Percentiles rank a stretch among this genome's conserved stretches.
Evolutionary conservation across 2,329 filamentous ascomycete genomes (phyloP).

Genomic region (Elsinoe batatas): DNA sequence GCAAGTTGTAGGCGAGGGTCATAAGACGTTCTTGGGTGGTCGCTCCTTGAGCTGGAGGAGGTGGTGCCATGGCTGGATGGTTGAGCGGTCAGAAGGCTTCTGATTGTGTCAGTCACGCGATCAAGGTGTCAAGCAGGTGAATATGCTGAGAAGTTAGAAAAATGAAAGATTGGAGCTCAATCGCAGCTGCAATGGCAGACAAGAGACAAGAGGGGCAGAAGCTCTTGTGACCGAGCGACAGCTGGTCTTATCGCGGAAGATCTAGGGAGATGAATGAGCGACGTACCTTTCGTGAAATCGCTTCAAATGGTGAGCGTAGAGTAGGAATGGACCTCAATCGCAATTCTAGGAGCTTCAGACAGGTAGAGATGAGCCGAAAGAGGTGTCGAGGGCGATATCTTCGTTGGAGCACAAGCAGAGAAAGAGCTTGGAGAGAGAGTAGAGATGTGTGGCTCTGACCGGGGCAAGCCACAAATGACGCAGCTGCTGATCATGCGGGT

Average conservation of each 20-base stretch:
- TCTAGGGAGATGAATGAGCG: not conserved
- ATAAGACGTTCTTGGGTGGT: constrained; percentile 19
- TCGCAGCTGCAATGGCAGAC: not conserved
- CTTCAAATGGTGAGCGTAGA: no score
- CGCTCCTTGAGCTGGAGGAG: constrained; percentile 15
- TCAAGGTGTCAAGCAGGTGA: not conserved
- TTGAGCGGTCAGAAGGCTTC: not conserved
- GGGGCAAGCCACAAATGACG: constrained; percentile 10
- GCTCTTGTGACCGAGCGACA: constrained; percentile 2
- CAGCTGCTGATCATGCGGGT: constrained; percentile 6
- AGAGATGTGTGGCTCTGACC: not conserved
- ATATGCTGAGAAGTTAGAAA: not conserved
- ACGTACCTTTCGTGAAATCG: not conserved
- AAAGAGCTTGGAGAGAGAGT: not conserved
- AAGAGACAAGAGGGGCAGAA: not conserved
- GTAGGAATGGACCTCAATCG: constrained; percentile 1
- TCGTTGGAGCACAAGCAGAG: not conserved
- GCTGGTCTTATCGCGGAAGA: constrained; percentile 10
- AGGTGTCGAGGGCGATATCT: not conserved
- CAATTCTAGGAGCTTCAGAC: not conserved
- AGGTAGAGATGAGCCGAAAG: not conserved
- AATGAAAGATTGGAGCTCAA: not conserved
- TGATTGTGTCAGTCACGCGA: not conserved
- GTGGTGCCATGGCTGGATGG: constrained; percentile 19
- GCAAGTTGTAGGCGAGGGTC: constrained; percentile 69